Base-by-base conservation (phyloP, 495 filamentous ascomycete species). In the Astrothelium macrocarpum region DNA sequence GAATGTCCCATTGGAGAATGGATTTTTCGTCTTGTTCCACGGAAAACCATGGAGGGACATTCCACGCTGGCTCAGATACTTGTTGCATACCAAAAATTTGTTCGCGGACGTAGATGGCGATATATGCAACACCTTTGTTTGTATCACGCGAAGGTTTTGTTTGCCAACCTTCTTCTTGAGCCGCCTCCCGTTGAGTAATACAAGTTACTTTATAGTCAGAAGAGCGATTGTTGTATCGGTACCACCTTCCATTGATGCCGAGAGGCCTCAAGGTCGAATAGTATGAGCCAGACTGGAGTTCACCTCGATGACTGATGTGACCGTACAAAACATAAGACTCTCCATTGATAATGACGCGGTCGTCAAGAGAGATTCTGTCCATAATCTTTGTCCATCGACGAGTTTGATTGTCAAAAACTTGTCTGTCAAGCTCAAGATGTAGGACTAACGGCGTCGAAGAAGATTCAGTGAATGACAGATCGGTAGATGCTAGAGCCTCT, bases 221-320 rank as follows among this genome's bases (percentile, higher is more conserved):
- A 43, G 77, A 81, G 53, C 78, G 77, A 64, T 84, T 81, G 42
- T 81, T 75, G 64, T 85, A 88, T 29, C 76, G 79, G 49, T 87
- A 75, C 85, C 85, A 88, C 53, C 75, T 79, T 11, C 78, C 77
- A 11, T 77, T 80, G 2, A 80, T 80, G 1, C 84, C 82, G 23
- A 78, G 77, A 12, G 85, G 85, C 18, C 84, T 78, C 53, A 88
- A 69, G 45, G 87, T 81, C 46, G 82, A 80, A 67, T 83, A 82
- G 73, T 85, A 87, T 32, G 84, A 77, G 60, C 80, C 78, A 10
- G 85, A 86, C 16, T 81, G 81, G 42, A 86, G 82, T 31, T 79
- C 80, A 32, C 82, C 85, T 60, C 78, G 78, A 66, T 87, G 85
- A 2, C 86, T 84, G 20, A 86, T 75, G 58, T 86, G 83, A 18